A percentile compares a stretch with the other conserved stretches of the same genome.
These are phyloP conservation scores for Globisporangium cylindrosporum DNA, from an alignment of 352 stramenopile species.

Conservation along the genomic window DNA sequence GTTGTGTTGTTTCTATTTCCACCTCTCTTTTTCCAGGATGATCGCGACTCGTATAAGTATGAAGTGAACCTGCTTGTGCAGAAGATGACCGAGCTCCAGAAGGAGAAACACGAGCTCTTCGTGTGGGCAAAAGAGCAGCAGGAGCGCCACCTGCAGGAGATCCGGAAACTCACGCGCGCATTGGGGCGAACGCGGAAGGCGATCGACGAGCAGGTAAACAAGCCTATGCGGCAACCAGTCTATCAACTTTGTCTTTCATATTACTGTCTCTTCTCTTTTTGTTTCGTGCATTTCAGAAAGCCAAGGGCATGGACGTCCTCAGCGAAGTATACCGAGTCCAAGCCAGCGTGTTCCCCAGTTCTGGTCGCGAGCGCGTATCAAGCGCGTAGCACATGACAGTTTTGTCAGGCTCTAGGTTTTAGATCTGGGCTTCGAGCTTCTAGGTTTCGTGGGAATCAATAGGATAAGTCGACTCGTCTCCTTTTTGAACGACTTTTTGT, in stretches of 20 bases:
- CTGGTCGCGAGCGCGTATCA: constrained; percentile 1
- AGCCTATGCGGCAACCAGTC: neutral
- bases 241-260: neutral
- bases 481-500: too few species aligned
- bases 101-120: constrained; percentile 74
- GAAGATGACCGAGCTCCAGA: constrained; percentile 62
- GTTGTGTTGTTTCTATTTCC: neutral
- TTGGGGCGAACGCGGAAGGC: constrained; percentile 53
- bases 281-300: constrained; percentile 11
- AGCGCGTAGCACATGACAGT: neutral
- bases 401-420: neutral
- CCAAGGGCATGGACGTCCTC: constrained; percentile 40
- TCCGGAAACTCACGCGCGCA: constrained; percentile 76
- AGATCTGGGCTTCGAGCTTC: neutral
- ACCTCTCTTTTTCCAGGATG: constrained; percentile 35
- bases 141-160: constrained; percentile 70
- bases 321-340: constrained; percentile 38
- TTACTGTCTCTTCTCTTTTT: constrained; percentile 1
- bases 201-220: constrained; percentile 56
- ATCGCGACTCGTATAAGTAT: constrained; percentile 70
- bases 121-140: constrained; percentile 72
- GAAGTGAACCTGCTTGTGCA: constrained; percentile 70
- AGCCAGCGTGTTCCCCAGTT: constrained; percentile 22
- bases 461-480: neutral
- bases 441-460: neutral